Conservation (phyloP, 208 protist species). For the Naegleria lovaniensis region DNA sequence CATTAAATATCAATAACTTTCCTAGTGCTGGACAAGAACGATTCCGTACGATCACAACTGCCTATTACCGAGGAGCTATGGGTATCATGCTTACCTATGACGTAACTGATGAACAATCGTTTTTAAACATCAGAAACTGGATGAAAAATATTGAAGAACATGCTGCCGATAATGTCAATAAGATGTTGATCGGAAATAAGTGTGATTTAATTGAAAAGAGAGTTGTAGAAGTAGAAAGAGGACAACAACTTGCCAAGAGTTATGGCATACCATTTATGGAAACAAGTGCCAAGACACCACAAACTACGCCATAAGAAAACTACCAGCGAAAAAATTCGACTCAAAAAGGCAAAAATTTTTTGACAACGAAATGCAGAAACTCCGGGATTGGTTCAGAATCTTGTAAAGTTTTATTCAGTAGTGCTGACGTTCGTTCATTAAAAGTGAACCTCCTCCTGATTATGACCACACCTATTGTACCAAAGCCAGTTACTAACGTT, state of each 20-base stretch:
- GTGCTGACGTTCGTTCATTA: too few species aligned
- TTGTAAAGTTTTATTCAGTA: too few species aligned
- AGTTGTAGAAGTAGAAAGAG: slow-evolving; percentile 42
- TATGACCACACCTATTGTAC: too few species aligned
- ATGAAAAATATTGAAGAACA: slow-evolving; percentile 77
- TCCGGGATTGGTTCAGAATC: too few species aligned
- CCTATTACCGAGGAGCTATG: slow-evolving; percentile 84
- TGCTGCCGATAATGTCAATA: slow-evolving; percentile 72
- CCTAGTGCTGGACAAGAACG: slow-evolving; percentile 31
- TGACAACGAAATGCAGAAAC: too few species aligned
- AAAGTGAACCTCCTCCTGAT: too few species aligned
- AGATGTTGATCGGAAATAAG: slow-evolving; percentile 80
- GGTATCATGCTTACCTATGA: slow-evolving; percentile 82
- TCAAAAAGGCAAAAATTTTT: too few species aligned
- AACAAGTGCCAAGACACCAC: slow-evolving; percentile 62
- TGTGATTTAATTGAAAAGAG: slow-evolving; percentile 65
- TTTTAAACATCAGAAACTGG: slow-evolving; percentile 73
- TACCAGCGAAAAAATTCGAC: too few species aligned
- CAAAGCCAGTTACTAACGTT: too few species aligned
- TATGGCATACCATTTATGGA: slow-evolving; percentile 65
- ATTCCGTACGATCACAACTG: slow-evolving; percentile 36
- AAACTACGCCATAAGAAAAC: too few species aligned
- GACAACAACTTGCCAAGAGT: slow-evolving; percentile 57
- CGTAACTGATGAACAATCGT: slow-evolving; percentile 66
- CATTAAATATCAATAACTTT: not conserved